phyloP scores from a whole-genome alignment of 192 early-diverging fungal species.

The Dimargaris verticillata region DNA sequence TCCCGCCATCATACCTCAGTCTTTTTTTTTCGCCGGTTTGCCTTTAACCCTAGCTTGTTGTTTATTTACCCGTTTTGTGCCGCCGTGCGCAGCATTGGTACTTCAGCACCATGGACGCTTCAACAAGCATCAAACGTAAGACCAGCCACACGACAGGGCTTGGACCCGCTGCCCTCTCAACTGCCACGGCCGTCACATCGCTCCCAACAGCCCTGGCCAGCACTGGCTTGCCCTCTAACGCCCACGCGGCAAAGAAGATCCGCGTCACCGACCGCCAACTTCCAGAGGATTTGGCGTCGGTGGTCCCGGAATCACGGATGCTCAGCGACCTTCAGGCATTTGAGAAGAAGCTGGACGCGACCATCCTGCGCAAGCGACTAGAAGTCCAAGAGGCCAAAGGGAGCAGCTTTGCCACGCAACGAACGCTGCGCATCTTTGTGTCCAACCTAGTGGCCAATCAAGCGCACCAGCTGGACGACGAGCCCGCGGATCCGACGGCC shows the following conservation, averaged over 20 bases:
- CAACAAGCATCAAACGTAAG: background rate
- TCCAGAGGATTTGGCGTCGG: slow-evolving; percentile 59
- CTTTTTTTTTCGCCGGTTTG: too few relatives aligned
- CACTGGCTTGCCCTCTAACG: background rate
- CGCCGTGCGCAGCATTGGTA: too few relatives aligned
- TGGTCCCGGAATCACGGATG: slow-evolving; percentile 82
- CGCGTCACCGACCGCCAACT: slow-evolving; percentile 23
- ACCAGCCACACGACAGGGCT: background rate
- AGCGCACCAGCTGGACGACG: slow-evolving; percentile 26
- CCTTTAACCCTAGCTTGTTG: too few relatives aligned
- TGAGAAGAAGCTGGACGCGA: slow-evolving; percentile 76
- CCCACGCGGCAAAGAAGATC: slow-evolving; percentile 17
- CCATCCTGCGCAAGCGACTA: slow-evolving; percentile 76
- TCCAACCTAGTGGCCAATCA: slow-evolving; percentile 80
- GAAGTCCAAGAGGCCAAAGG: slow-evolving; percentile 70
- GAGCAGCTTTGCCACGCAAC: slow-evolving; percentile 55
- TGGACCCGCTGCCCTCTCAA: background rate
- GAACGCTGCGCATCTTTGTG: slow-evolving; percentile 77
- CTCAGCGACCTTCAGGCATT: slow-evolving; percentile 74
- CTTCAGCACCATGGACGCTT: too few relatives aligned
- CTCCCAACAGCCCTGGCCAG: background rate
- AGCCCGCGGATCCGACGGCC: background rate
- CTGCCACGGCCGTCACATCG: background rate
- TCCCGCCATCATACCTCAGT: too few relatives aligned
- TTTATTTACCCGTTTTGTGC: too few relatives aligned